Base-by-base conservation (phyloP, 805 yeast genomes). In the Candida rishiriensis region DNA sequence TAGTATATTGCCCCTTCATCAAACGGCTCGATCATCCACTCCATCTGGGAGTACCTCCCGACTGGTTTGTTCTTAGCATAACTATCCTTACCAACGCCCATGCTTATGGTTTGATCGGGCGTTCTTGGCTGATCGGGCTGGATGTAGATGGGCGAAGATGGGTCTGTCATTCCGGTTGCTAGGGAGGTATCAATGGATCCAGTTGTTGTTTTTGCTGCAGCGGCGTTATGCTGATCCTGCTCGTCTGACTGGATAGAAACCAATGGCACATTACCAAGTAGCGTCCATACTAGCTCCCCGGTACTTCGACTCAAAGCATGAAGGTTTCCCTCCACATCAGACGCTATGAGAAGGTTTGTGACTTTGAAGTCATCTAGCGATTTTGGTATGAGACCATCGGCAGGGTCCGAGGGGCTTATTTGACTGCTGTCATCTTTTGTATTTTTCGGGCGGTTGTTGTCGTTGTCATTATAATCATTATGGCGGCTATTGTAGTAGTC, bases 21-120 rank as follows among this genome's bases (percentile, higher is more conserved):
- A 51, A 75, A 77, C 0, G 98, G 98, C 54, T 93, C 99, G 1
- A 93, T 91, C 41, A 91, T 82, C 91, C 97, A 86, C 0, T 83
- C 76, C 41, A 73, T 55, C 16, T 70, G 68, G 3, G 51, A 38
- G 16, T 38, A 39, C 29, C 33, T 38, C 18, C 39, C 21, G 10
- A 26, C 40, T 17, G 34, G n/a, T 11, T 36, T 37, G n/a, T 29
- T 28, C n/a, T 26, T 34, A 17, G 31, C 33, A 9, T 34, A 26
- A 21, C 21, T 26, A 13, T 32, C 34, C 2, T 21, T 38, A 28
- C 8, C 14, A 17, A 28, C 34, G n/a, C 29, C 42, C 13, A 30
- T 13, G 33, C 5, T 21, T 12, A 9, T 30, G 14, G 15, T 3
- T 16, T 4, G 32, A 13, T 30, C 33, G 36, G n/a, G 10, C 3